phyloP scores from a whole-genome alignment of 495 filamentous ascomycete genomes.

The Penicillium verhagenii region DNA sequence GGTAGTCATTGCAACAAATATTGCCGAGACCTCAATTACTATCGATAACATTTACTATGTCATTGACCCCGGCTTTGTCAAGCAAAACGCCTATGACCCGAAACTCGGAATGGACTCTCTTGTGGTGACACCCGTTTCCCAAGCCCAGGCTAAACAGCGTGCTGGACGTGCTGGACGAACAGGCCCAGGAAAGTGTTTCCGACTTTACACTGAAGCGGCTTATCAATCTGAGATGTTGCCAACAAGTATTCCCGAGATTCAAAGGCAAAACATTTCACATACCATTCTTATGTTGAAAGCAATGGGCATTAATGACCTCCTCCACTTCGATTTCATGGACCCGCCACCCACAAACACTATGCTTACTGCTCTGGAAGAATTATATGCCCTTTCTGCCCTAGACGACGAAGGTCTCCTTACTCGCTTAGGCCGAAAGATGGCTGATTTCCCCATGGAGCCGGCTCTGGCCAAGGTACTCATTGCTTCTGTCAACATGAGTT shows the following conservation, averaged over 20 bases:
- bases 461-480: slow-evolving; percentile 88
- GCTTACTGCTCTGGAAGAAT: slow-evolving; percentile 91
- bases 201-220: slow-evolving; percentile 92
- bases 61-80: slow-evolving; percentile 95
- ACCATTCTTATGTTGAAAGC: slow-evolving; percentile 99
- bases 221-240: slow-evolving; percentile 98
- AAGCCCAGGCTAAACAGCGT: slow-evolving; percentile 94
- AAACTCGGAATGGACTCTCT: slow-evolving; percentile 97
- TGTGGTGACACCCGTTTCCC: slow-evolving; percentile 91
- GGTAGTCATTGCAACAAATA: slow-evolving; percentile 97
- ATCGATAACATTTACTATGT: slow-evolving; percentile 98
- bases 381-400: slow-evolving; percentile 87
- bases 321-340: slow-evolving; percentile 99
- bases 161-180: slow-evolving; percentile 92
- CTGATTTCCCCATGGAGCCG: slow-evolving; percentile 94
- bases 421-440: slow-evolving; percentile 92
- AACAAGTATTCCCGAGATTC: slow-evolving; percentile 93
- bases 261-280: slow-evolving; percentile 88
- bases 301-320: slow-evolving; percentile 97
- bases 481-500: slow-evolving; percentile 78
- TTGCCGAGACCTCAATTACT: slow-evolving; percentile 96
- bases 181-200: slow-evolving; percentile 94
- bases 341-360: slow-evolving; percentile 96
- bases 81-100: slow-evolving; percentile 95
- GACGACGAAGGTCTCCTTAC: slow-evolving; percentile 97